phyloP scores from a whole-genome alignment of 2,329 filamentous ascomycete genomes.

The Xylariaceae sp. region DNA sequence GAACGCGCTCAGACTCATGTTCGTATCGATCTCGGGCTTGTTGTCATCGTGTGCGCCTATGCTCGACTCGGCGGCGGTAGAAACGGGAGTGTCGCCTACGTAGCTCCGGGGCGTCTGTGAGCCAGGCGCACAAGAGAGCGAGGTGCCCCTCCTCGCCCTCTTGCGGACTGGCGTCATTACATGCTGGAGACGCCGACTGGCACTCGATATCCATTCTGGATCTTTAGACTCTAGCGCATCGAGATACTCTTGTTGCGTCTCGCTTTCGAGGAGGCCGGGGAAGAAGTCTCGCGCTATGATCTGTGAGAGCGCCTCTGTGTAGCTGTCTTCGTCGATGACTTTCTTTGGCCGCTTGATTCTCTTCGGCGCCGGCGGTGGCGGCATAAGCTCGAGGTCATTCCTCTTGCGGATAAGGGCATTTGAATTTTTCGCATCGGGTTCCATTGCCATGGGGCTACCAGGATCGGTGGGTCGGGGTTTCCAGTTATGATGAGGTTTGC shows the following conservation, averaged over 20 bases:
- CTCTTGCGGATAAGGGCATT: conserved; percentile 62
- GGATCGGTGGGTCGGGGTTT: neutral
- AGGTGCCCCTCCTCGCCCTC: conserved; percentile 31
- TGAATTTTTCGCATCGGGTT: conserved; percentile 35
- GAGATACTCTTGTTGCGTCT: conserved; percentile 86
- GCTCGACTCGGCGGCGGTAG: conserved; percentile 41
- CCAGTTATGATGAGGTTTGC: neutral
- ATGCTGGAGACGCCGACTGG: conserved; percentile 63
- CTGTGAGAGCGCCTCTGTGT: conserved; percentile 81
- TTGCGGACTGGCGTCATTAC: conserved; percentile 73
- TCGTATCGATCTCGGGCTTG: conserved; percentile 57
- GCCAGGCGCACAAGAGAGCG: conserved; percentile 25
- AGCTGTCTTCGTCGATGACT: conserved; percentile 88
- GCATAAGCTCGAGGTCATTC: conserved; percentile 69
- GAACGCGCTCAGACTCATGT: conserved; percentile 77
- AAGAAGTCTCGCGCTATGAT: conserved; percentile 98
- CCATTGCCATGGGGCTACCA: conserved; percentile 28
- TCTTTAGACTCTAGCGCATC: conserved; percentile 85
- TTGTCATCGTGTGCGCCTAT: conserved; percentile 35
- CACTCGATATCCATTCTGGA: conserved; percentile 77
- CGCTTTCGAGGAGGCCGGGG: conserved; percentile 77
- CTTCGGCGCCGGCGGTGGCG: conserved; percentile 76
- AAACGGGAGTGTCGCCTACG: conserved; percentile 68
- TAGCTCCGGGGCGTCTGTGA: conserved; percentile 59
- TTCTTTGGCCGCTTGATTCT: conserved; percentile 86